These are phyloP conservation scores for Aspergillus wentii DNA, from an alignment of 495 filamentous ascomycete genomes.

Conservation along the genomic window DNA sequence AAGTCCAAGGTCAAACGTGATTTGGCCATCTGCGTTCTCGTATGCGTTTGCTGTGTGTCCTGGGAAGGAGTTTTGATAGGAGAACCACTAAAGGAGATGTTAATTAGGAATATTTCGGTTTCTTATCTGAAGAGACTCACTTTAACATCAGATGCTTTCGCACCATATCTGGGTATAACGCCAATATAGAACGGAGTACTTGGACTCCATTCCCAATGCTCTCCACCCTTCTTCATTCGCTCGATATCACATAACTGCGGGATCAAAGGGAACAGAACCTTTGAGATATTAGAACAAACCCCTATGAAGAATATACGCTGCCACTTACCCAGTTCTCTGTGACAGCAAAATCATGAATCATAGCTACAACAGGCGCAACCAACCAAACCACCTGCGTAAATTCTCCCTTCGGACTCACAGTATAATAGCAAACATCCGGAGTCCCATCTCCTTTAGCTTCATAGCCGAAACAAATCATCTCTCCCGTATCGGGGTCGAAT, in stretches of 20 bases:
- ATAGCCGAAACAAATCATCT: conserved; percentile 53
- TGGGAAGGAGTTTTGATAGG: conserved; percentile 29
- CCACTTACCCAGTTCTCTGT: conserved; percentile 39
- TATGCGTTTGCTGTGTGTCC: conserved; percentile 48
- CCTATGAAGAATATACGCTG: too few relatives aligned
- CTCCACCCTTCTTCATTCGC: conserved; percentile 46
- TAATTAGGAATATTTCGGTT: background rate
- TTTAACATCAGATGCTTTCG: conserved; percentile 43
- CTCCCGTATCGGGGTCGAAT: conserved; percentile 51
- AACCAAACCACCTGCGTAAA: conserved; percentile 44
- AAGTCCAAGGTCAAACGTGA: too few relatives aligned
- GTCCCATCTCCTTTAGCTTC: conserved; percentile 33
- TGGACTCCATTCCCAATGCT: conserved; percentile 53
- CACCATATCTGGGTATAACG: conserved; percentile 43
- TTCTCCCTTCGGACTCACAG: conserved; percentile 32
- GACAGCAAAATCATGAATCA: conserved; percentile 54
- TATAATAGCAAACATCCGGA: conserved; percentile 46
- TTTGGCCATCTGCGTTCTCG: conserved; percentile 37
- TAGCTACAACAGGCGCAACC: conserved; percentile 45
- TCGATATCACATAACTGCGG: conserved; percentile 48
- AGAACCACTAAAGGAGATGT: conserved; percentile 10
- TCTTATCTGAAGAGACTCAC: conserved; percentile 17
- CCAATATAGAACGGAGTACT: conserved; percentile 48
- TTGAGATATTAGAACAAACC: conserved; percentile 1
- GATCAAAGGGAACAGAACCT: conserved; percentile 45